Percentiles rank a stretch among this genome's conserved stretches.
phyloP scores from a whole-genome alignment of 2,329 filamentous ascomycete species.

The Fonsecaea monophora region DNA sequence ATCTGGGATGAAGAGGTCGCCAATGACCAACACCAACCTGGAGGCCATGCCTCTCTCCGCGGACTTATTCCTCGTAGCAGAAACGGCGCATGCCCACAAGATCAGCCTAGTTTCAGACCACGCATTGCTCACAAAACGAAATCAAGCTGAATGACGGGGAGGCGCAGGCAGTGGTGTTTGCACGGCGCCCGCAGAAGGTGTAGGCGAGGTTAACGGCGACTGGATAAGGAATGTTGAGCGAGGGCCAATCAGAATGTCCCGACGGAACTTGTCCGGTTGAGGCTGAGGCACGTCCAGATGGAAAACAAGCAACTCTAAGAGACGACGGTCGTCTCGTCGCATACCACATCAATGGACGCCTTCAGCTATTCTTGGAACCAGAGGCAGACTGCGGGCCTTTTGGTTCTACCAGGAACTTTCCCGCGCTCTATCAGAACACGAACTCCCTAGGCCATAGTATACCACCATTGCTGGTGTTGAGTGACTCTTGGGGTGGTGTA shows the following conservation, averaged over 20 bases:
- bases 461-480: background rate
- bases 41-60: constrained; percentile 67
- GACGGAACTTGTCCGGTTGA: background rate
- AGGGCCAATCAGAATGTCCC: background rate
- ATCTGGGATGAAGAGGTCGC: constrained; percentile 93
- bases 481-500: background rate
- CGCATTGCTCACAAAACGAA: background rate
- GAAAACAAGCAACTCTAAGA: constrained; percentile 4
- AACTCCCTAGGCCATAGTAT: background rate
- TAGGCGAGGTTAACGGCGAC: background rate
- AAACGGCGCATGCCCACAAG: constrained; percentile 22
- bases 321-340: background rate
- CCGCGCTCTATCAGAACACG: background rate
- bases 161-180: constrained; percentile 8
- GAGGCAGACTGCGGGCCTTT: background rate
- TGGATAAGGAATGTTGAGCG: constrained; percentile 1
- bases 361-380: constrained; percentile 2
- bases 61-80: constrained; percentile 19
- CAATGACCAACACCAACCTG: constrained; percentile 88
- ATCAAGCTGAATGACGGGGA: constrained; percentile 12
- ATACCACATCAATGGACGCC: background rate
- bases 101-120: constrained; percentile 12
- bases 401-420: background rate
- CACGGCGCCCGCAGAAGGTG: constrained; percentile 10
- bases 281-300: constrained; percentile 10